Conservation (phyloP, 2,329 filamentous ascomycete species). For the Hymenoscyphus occultus region DNA sequence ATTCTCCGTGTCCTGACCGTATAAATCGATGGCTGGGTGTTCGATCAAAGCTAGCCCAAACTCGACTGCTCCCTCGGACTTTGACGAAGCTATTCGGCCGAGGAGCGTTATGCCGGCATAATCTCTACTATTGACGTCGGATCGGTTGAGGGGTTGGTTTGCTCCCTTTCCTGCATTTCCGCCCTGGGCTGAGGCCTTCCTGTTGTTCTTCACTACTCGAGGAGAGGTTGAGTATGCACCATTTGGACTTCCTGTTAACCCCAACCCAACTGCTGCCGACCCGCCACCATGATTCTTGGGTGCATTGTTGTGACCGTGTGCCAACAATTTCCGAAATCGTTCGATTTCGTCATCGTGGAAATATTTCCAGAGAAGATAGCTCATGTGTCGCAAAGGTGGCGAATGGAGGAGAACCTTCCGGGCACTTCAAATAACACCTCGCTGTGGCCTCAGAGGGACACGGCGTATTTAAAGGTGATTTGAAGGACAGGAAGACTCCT, state of each 20-base stretch:
- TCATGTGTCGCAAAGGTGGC: constrained; percentile 65
- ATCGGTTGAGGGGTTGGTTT: constrained; percentile 44
- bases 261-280: constrained; percentile 41
- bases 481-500: constrained; percentile 48
- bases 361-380: constrained; percentile 92
- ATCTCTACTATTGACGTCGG: constrained; percentile 84
- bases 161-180: constrained; percentile 47
- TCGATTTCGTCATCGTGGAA: constrained; percentile 98
- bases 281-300: constrained; percentile 53
- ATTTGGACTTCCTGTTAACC: constrained; percentile 35
- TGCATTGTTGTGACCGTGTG: constrained; percentile 57
- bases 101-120: constrained; percentile 77
- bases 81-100: constrained; percentile 78
- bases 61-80: constrained; percentile 61
- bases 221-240: constrained; percentile 46
- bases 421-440: constrained; percentile 57
- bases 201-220: constrained; percentile 46
- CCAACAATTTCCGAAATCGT: constrained; percentile 84
- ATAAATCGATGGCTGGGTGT: constrained; percentile 80
- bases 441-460: constrained; percentile 83
- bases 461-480: constrained; percentile 86
- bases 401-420: constrained; percentile 38
- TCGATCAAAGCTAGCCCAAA: constrained; percentile 80
- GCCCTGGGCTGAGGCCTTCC: constrained; percentile 52
- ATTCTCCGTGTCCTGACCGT: constrained; percentile 83